These are phyloP conservation scores for Zostera marina DNA, from an alignment of 116 monocot species.

Conservation along the genomic window DNA sequence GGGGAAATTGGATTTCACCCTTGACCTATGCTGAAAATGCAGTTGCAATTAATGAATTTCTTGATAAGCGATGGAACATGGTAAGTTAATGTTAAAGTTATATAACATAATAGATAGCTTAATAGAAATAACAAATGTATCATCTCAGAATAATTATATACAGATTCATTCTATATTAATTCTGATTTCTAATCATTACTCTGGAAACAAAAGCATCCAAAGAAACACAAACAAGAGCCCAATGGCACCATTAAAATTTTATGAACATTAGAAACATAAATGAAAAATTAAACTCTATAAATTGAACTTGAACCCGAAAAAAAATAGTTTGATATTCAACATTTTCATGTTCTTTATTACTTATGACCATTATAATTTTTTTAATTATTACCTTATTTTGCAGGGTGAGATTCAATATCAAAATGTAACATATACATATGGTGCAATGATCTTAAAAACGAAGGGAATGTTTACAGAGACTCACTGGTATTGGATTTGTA, in stretches of 20 bases:
- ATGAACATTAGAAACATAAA: too few relatives aligned
- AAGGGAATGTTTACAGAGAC: conserved; percentile 26
- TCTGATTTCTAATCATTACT: not conserved
- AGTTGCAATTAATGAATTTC: conserved; percentile 39
- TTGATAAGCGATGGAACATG: conserved; percentile 35
- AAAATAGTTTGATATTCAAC: not conserved
- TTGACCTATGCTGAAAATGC: conserved; percentile 38
- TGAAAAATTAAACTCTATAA: too few relatives aligned
- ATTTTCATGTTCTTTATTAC: not conserved
- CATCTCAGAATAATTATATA: conserved; percentile 7
- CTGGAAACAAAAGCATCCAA: too few relatives aligned
- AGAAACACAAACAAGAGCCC: too few relatives aligned
- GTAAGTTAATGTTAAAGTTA: conserved; percentile 13
- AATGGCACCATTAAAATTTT: too few relatives aligned
- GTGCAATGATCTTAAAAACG: conserved; percentile 29
- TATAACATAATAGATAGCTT: not conserved
- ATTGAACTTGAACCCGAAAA: too few relatives aligned
- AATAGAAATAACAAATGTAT: too few relatives aligned
- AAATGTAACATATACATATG: conserved; percentile 18
- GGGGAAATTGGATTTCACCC: conserved; percentile 52
- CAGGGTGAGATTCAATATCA: not conserved
- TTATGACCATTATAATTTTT: not conserved
- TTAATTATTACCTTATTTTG: not conserved
- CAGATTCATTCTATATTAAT: too few relatives aligned
- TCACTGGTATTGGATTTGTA: conserved; percentile 78